Base-by-base conservation (phyloP, 2,329 filamentous ascomycete species). In the Akanthomyces dipterigenus region DNA sequence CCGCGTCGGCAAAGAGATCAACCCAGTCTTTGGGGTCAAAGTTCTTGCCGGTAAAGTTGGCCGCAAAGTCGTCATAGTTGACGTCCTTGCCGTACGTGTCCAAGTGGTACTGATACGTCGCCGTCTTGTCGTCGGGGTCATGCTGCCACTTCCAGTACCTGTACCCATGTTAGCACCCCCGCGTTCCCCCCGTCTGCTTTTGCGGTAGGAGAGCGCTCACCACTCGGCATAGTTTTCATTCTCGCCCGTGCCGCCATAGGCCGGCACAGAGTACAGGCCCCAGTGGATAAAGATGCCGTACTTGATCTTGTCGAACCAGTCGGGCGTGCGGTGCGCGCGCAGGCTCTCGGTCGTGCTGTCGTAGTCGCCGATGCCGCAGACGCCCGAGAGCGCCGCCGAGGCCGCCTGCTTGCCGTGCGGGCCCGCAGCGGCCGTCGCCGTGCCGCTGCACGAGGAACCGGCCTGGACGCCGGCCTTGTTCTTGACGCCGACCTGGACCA, bases 261-360 rank as follows among this genome's bases (percentile, higher is more conserved):
- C 82, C 0, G 82, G 79, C 0, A 85, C 82, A 0, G 80, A 70
- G 64, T 84, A 86, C 0, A 78, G 72, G 0, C 83, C 82, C 81
- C 83, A 85, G 63, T 85, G 83, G 45, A 85, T 81, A 66, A 86
- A 85, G 42, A 86, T 85, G 0, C 83, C 83, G 63, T 75, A 86
- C 62, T 86, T 86, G 24, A 75, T 79, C 46, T 78, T 74, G 59
- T 81, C 75, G 64, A 78, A 86, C 82, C 83, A 85, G 5, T 76
- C 72, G 0, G 82, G 81, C 16, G 76, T 76, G 66, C 74, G 72
- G 51, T 78, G 76, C 20, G 68, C 69, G 1, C 70, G 69, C 3
- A 79, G 68, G 61, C 71, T 77, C 11, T 51, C 48, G 14, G 48
- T 34, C 20, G 61, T 59, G 14, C 18, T 43, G 3, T 24, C 31